Evolutionary conservation across 2,329 filamentous ascomycete genomes (phyloP).

Genomic region (Claviceps sp.): DNA sequence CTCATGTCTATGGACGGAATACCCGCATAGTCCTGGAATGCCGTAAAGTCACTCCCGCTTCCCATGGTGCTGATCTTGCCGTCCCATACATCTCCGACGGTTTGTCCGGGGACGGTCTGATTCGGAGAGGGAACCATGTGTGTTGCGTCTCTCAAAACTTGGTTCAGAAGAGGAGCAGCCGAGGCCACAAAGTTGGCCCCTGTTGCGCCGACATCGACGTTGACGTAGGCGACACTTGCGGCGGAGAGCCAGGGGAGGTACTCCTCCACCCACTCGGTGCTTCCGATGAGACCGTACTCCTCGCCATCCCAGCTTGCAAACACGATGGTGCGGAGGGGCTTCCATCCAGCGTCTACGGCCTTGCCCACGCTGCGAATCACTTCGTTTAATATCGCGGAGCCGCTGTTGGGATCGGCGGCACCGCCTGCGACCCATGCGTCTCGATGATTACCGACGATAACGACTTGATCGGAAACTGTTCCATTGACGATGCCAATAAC

Average conservation of each 20-base stretch:
- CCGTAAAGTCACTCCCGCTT: slow-evolving; percentile 61
- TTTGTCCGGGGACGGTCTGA: slow-evolving; percentile 59
- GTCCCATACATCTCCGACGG: slow-evolving; percentile 56
- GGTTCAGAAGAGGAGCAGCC: slow-evolving; percentile 65
- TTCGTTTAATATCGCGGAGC: slow-evolving; percentile 67
- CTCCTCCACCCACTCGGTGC: slow-evolving; percentile 89
- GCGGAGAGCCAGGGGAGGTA: slow-evolving; percentile 67
- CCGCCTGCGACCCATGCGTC: slow-evolving; percentile 86
- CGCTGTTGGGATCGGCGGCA: slow-evolving; percentile 70
- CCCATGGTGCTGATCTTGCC: slow-evolving; percentile 52
- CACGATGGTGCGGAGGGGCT: slow-evolving; percentile 71
- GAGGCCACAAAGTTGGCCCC: slow-evolving; percentile 51
- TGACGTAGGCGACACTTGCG: slow-evolving; percentile 69
- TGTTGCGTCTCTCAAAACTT: slow-evolving; percentile 55
- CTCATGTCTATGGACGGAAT: slow-evolving; percentile 52
- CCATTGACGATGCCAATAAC: slow-evolving; percentile 89
- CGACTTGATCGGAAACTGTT: slow-evolving; percentile 67
- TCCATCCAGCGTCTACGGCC: slow-evolving; percentile 47
- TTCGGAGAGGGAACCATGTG: slow-evolving; percentile 56
- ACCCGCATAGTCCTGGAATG: slow-evolving; percentile 60
- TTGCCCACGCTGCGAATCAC: slow-evolving; percentile 62
- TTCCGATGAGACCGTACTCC: slow-evolving; percentile 77
- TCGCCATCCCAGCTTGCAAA: slow-evolving; percentile 76
- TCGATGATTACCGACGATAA: slow-evolving; percentile 84
- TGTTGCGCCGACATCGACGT: slow-evolving; percentile 63